Base-by-base conservation (phyloP, 805 yeast genomes). In the Suhomyces canberraensis region DNA sequence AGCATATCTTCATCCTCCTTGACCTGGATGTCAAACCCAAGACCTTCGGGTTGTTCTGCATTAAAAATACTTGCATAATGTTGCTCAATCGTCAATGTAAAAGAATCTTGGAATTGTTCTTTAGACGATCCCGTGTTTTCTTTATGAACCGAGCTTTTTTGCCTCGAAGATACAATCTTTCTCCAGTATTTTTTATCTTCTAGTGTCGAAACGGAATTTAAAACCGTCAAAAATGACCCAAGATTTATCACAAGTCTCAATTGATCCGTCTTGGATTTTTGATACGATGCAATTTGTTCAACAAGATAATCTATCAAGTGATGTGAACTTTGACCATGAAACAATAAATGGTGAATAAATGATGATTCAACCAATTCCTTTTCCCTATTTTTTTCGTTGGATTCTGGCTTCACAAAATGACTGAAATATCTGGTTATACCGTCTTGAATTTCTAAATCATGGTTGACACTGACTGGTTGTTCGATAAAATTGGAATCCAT, bases 41-140 rank as follows among this genome's bases (percentile, higher is more conserved):
- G 36, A 8, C 29, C 38, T 14, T 29, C 34, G 16, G 31, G 22
- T 17, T 16, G 25, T 9, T 41, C 44, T 4, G 30, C 18, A 32
- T 48, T 50, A 33, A 61, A 55, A 17, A 57, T 56, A 36, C 56
- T 56, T 5, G 60, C 53, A 33, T 50, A 61, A 37, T 61, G 64
- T 18, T 30, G 38, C 26, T 58, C 63, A 39, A 58, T 47, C 9
- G 48, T 31, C 11, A 42, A 29, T 7, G 18, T 35, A 42, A 56
- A 60, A 24, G 26, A 25, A 3, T 18, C 29, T n/a, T 46, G 45
- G 6, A 17, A 21, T 14, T 4, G 16, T 15, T 19, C 28, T 15
- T 20, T 16, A 11, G 4, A 18, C 8, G n/a, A 22, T 13, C 19
- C 33, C 16, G 21, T 14, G 19, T 15, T 22, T 20, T 14, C 14